Percentiles rank a stretch among this genome's conserved stretches.
phyloP scores from a whole-genome alignment of 2,329 filamentous ascomycete species.

The Talaromyces amestolkiae region DNA sequence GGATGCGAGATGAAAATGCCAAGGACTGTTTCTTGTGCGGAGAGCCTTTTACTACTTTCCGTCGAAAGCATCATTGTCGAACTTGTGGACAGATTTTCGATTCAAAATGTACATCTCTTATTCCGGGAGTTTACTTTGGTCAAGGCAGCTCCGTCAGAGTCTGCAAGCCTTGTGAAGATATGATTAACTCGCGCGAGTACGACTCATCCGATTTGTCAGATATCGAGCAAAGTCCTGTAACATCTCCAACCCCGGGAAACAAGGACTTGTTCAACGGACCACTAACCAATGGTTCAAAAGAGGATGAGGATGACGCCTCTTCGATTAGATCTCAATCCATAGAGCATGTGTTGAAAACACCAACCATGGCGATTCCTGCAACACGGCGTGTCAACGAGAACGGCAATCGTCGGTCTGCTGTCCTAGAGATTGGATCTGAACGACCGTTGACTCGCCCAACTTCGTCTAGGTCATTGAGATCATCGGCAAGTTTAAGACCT shows the following conservation, averaged over 20 bases:
- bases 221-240: constrained; percentile 63
- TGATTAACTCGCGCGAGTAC: constrained; percentile 87
- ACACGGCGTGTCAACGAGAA: constrained; percentile 68
- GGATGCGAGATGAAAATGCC: constrained; percentile 98
- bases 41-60: constrained; percentile 85
- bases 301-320: constrained; percentile 47
- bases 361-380: constrained; percentile 65
- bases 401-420: constrained; percentile 76
- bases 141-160: constrained; percentile 81
- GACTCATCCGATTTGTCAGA: constrained; percentile 89
- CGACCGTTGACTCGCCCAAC: constrained; percentile 79
- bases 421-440: constrained; percentile 85
- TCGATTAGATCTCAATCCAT: constrained; percentile 48
- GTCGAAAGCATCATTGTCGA: constrained; percentile 94
- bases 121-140: constrained; percentile 82
- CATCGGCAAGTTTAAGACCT: constrained; percentile 65
- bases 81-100: constrained; percentile 98
- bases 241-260: constrained; percentile 56
- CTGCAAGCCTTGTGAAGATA: constrained; percentile 86
- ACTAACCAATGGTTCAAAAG: constrained; percentile 55
- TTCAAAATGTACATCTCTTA: constrained; percentile 89
- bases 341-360: constrained; percentile 49
- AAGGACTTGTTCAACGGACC: constrained; percentile 10
- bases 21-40: constrained; percentile 96
- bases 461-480: constrained; percentile 85